These are phyloP conservation scores for Climacium dendroides DNA, from an alignment of 225 moss, liverwort and hornwort genomes.

Conservation along the genomic window DNA sequence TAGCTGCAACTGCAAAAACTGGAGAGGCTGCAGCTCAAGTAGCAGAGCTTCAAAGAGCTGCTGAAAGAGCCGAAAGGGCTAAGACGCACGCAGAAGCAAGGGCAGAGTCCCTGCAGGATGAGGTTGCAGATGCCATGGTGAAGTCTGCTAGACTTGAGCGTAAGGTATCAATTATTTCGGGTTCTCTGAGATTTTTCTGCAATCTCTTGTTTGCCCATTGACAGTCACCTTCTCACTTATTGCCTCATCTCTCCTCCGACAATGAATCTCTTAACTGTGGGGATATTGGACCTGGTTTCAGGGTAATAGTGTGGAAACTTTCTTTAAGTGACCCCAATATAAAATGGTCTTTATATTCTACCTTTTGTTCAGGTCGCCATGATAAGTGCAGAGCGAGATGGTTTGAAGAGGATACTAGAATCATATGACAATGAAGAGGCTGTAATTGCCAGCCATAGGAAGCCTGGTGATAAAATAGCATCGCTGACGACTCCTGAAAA, in stretches of 20 bases:
- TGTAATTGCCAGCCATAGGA: constrained; percentile 78
- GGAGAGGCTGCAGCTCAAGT: constrained; percentile 56
- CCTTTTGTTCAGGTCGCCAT: constrained; percentile 42
- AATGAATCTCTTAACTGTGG: neutral
- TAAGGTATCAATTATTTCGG: constrained; percentile 42
- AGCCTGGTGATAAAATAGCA: constrained; percentile 45
- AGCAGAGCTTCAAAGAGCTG: constrained; percentile 53
- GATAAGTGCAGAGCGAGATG: constrained; percentile 65
- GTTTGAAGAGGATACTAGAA: constrained; percentile 66
- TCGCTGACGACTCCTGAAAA: constrained; percentile 64
- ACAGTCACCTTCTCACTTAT: neutral
- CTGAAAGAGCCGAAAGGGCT: constrained; percentile 47
- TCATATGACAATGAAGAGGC: constrained; percentile 96
- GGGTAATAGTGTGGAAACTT: neutral
- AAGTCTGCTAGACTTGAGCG: constrained; percentile 63
- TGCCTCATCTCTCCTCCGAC: neutral
- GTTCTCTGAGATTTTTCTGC: neutral
- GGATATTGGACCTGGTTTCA: neutral
- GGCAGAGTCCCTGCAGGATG: constrained; percentile 48
- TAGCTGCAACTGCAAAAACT: constrained; percentile 50
- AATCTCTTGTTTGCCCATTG: neutral
- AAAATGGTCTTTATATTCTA: neutral
- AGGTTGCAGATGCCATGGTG: constrained; percentile 46
- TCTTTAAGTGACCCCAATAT: neutral
- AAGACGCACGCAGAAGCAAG: constrained; percentile 49